Conservation (phyloP, 2,329 filamentous ascomycete genomes). For the Fusarium coicis region DNA sequence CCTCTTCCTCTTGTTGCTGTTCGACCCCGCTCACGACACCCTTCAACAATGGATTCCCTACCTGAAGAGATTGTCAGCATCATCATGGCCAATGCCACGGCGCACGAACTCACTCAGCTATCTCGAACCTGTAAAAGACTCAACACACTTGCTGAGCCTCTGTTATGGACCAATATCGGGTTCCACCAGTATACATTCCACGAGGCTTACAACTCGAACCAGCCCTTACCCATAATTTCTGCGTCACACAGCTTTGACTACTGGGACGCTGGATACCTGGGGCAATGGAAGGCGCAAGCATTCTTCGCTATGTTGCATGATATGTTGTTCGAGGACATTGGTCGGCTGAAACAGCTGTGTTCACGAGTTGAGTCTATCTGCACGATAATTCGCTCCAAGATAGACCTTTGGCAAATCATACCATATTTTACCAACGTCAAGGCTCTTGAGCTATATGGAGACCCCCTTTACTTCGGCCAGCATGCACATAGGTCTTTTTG, state of each 20-base stretch:
- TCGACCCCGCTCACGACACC: rapidly evolving
- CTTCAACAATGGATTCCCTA: not conserved
- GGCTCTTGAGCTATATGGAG: not conserved
- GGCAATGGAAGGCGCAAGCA: not conserved
- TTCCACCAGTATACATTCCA: not conserved
- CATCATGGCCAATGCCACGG: not conserved
- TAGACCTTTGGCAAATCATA: not conserved
- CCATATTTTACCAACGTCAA: not conserved
- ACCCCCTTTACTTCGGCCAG: too few species aligned
- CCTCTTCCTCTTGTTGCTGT: too few species aligned
- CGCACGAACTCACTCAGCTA: not conserved
- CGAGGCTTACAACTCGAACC: not conserved
- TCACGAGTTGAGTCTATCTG: not conserved
- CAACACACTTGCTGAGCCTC: not conserved
- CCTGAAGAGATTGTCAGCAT: not conserved
- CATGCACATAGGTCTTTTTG: not conserved
- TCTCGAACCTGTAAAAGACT: not conserved
- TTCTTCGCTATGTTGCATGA: not conserved
- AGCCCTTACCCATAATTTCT: not conserved
- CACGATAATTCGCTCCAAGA: not conserved
- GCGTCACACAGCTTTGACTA: not conserved
- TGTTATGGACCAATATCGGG: not conserved
- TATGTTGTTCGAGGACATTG: not conserved
- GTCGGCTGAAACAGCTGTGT: not conserved
- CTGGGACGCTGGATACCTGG: not conserved